Conservation (phyloP, 116 monocot species). For the Thalassia testudinum region DNA sequence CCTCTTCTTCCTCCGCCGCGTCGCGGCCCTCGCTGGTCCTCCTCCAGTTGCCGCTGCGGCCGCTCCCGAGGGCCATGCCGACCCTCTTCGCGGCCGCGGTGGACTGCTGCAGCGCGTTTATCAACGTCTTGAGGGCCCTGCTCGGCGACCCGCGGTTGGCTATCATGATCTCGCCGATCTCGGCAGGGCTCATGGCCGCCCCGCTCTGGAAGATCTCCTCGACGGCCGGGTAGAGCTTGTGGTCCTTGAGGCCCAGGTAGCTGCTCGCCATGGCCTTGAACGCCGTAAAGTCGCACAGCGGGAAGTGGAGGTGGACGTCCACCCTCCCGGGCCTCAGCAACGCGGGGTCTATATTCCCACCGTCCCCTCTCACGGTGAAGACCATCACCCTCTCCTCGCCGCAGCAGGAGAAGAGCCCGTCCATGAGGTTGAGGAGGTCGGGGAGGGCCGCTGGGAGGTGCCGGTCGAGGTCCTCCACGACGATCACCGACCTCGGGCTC, state of each 20-base stretch:
- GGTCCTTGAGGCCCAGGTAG: slow-evolving; percentile 77
- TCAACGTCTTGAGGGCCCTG: slow-evolving; percentile 66
- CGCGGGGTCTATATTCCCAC: slow-evolving; percentile 26
- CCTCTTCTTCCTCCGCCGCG: background rate
- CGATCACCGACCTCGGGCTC: slow-evolving; percentile 52
- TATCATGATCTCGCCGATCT: slow-evolving; percentile 93
- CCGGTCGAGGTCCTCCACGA: slow-evolving; percentile 72
- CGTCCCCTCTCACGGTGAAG: slow-evolving; percentile 50
- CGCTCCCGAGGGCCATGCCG: slow-evolving; percentile 2
- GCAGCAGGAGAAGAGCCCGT: slow-evolving; percentile 74
- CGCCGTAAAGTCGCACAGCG: slow-evolving; percentile 71
- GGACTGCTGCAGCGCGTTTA: slow-evolving; percentile 39
- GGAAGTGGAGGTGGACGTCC: slow-evolving; percentile 71
- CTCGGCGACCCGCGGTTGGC: slow-evolving; percentile 58
- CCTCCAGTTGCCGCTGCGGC: background rate
- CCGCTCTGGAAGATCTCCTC: slow-evolving; percentile 72
- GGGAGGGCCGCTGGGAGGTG: slow-evolving; percentile 20
- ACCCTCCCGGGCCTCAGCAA: slow-evolving; percentile 50
- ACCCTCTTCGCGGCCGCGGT: slow-evolving; percentile 4
- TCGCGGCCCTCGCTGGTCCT: background rate
- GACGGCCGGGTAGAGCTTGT: slow-evolving; percentile 76
- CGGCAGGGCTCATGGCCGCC: slow-evolving; percentile 57
- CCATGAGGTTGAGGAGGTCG: slow-evolving; percentile 57
- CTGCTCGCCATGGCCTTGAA: slow-evolving; percentile 79
- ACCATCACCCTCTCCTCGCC: slow-evolving; percentile 85